phyloP scores from a whole-genome alignment of 345 rosid genomes.

The Bruguiera parviflora region DNA sequence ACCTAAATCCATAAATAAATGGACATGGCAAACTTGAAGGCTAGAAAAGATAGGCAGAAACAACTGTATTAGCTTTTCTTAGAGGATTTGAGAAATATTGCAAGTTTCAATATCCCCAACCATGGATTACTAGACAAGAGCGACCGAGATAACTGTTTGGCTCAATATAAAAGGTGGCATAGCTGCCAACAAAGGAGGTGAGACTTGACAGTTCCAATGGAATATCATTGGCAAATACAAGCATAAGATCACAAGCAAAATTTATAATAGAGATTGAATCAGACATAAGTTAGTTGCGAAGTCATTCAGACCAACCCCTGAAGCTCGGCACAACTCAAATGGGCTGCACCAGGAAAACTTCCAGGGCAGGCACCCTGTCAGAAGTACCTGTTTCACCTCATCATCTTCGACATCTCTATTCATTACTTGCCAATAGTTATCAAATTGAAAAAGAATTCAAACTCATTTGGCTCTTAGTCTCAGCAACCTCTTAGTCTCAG shows the following conservation, averaged over 20 bases:
- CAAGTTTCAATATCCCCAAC: no score
- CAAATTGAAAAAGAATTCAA: background rate
- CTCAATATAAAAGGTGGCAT: no score
- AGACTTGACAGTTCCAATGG: no score
- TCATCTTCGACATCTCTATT: constrained; percentile 42
- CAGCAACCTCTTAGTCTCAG: background rate
- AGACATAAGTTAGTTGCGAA: constrained; percentile 23
- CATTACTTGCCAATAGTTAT: constrained; percentile 1
- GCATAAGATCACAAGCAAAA: background rate
- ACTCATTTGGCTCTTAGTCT: background rate
- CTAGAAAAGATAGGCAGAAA: no score
- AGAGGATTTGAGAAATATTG: no score
- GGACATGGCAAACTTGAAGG: no score
- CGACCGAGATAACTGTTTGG: no score
- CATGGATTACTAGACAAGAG: no score
- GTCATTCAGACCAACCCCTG: constrained; percentile 31
- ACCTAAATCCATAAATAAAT: no score
- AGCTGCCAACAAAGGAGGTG: no score
- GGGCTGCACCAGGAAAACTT: constrained; percentile 40
- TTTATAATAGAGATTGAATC: constrained; percentile 41
- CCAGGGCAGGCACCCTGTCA: constrained; percentile 32
- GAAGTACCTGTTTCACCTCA: constrained; percentile 49
- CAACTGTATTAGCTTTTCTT: no score
- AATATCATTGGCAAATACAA: background rate
- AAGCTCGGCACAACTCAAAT: constrained; percentile 40